Evolutionary conservation across 306 rosid species (phyloP), one percentile per base, ranked within the genome.

Genomic region (Lotus japonicus): DNA sequence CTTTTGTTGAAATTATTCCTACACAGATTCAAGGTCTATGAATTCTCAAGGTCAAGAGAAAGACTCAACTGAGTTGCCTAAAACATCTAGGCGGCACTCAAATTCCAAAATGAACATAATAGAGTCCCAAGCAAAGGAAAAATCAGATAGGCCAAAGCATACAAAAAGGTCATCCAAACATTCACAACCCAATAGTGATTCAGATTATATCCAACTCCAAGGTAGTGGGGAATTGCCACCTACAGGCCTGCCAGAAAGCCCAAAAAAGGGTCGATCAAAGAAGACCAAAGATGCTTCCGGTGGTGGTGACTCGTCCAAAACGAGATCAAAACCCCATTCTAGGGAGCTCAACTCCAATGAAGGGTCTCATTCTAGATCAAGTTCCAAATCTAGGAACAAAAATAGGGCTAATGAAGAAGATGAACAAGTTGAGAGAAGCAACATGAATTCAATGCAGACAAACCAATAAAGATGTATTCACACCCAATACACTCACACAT

Each of bases 91-190:
- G 68, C 61, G 74, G 3, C 92, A 81, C 21, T 49, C 85, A 23
- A 28, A 79, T 57, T 71, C 85, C 18, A 26, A 11, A 33, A 65
- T 72, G 13, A 55, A 52, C 10, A 48, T 62, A 1, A 66, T 71
- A 31, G 94, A 73, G 19, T 81, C 87, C 1, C 96, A 89, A 3
- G 74, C 38, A 9, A 85, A 70, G 41, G 97, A 80, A 46, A 88
- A 78, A 44, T 48, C 85, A 62, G 92, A 90, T 31, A 95, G 75
- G 58, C 56, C 88, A 9, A 90, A 60, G 64, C 80, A 80, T 0
- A 14, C 3, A 35, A 78, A 67, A 45, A 85, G 58, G 18, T n/a
- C 88, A 33, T 82, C 92, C 1, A 88, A 81, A 72, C 19, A 26
- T 35, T 54, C 70, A 11, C 31, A 28, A 0, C 2, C 70, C 39